Percentiles rank a stretch among this genome's conserved stretches.
These are phyloP conservation scores for Viridothelium virens DNA, from an alignment of 495 filamentous ascomycete species.

Conservation along the genomic window DNA sequence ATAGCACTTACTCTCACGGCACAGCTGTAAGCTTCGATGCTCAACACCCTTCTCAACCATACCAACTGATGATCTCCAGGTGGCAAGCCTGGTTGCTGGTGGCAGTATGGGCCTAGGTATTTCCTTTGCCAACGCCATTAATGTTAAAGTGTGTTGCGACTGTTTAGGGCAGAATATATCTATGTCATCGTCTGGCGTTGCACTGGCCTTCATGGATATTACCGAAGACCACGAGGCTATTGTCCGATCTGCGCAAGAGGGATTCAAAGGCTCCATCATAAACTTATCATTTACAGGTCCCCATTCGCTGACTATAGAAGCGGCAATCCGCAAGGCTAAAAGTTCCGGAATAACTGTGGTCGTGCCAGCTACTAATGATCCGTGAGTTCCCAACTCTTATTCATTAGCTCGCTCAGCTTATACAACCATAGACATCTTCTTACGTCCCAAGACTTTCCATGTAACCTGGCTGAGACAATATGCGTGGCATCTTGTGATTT, in stretches of 20 bases:
- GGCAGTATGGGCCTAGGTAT: not conserved
- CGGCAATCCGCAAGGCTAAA: not conserved
- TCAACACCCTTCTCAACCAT: not conserved
- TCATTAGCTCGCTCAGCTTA: not conserved
- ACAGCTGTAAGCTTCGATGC: not conserved
- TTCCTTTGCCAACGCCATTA: not conserved
- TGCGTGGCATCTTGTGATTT: not conserved
- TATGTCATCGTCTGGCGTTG: not conserved
- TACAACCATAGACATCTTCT: not conserved
- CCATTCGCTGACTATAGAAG: not conserved
- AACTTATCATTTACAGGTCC: not conserved
- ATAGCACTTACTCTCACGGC: not conserved
- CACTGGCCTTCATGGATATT: not conserved
- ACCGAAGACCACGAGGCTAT: not conserved
- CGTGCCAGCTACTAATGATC: not conserved
- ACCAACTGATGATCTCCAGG: not conserved
- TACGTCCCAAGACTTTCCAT: not conserved
- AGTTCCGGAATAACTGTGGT: not conserved
- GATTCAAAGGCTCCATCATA: conserved; percentile 6
- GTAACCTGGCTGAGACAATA: not conserved
- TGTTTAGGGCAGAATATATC: no score
- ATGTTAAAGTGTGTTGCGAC: not conserved
- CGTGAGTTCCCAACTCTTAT: not conserved
- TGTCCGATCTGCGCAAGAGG: not conserved
- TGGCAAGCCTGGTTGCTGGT: not conserved